Conservation (phyloP, 768 basidiomycete genomes). For the Termitomyces sp. region DNA sequence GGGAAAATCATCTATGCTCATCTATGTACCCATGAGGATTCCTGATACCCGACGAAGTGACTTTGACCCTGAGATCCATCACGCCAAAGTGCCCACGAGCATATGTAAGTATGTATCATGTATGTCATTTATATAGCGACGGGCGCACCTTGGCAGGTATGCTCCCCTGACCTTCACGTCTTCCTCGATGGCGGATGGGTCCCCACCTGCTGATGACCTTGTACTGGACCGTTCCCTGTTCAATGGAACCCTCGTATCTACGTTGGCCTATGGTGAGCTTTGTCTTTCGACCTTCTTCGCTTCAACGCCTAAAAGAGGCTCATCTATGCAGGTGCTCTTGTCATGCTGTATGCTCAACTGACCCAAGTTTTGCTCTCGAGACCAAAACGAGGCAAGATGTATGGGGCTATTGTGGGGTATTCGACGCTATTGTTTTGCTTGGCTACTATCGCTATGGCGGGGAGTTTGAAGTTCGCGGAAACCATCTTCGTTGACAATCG, state of each 20-base stretch:
- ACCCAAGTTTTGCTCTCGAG: constrained; percentile 18
- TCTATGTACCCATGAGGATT: not conserved
- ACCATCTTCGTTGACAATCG: constrained; percentile 14
- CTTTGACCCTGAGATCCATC: constrained; percentile 14
- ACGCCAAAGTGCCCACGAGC: constrained; percentile 10
- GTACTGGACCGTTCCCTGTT: constrained; percentile 11
- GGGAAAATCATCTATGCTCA: not conserved
- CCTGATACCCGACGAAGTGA: constrained; percentile 3
- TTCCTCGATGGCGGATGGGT: constrained; percentile 3
- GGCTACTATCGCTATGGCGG: constrained; percentile 16
- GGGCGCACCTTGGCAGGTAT: constrained; percentile 5
- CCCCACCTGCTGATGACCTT: not conserved
- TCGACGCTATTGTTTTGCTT: constrained; percentile 16
- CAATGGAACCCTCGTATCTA: constrained; percentile 13
- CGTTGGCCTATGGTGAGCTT: constrained; percentile 17
- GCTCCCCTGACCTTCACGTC: constrained; percentile 10
- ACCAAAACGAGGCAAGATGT: constrained; percentile 17
- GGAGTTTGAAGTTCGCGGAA: constrained; percentile 16
- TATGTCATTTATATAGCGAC: constrained; percentile 3
- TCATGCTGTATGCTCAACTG: constrained; percentile 19
- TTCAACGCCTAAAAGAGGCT: not conserved
- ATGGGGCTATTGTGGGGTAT: constrained; percentile 17
- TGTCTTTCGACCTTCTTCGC: not conserved
- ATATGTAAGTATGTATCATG: constrained; percentile 1
- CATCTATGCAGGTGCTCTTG: constrained; percentile 12